These are phyloP conservation scores for Sapria himalayana DNA, from an alignment of 345 rosid species.

Conservation along the genomic window DNA sequence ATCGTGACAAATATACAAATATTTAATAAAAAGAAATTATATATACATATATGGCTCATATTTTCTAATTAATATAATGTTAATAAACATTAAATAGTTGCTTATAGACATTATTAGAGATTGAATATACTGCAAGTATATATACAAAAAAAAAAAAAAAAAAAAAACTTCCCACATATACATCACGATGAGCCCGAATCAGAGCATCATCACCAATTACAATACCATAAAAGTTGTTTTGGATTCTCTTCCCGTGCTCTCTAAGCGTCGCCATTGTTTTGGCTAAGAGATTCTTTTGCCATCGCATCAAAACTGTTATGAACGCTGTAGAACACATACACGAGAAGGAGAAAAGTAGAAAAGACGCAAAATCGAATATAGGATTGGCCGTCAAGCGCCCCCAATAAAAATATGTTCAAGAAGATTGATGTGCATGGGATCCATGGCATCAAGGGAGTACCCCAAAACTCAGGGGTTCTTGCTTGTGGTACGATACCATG, in stretches of 20 bases:
- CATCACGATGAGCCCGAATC: too few species aligned
- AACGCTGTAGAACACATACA: slow-evolving; percentile 63
- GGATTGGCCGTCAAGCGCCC: slow-evolving; percentile 47
- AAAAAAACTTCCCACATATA: too few species aligned
- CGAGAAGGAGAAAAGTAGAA: slow-evolving; percentile 34
- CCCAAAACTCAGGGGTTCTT: slow-evolving; percentile 68
- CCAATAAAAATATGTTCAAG: slow-evolving; percentile 61
- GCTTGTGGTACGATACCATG: slow-evolving; percentile 37
- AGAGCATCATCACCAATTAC: too few species aligned
- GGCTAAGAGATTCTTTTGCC: slow-evolving; percentile 19
- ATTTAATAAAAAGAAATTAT: too few species aligned
- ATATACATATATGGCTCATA: too few species aligned
- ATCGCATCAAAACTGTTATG: slow-evolving; percentile 85
- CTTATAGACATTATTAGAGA: too few species aligned
- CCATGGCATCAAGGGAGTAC: slow-evolving; percentile 87
- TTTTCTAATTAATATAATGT: too few species aligned
- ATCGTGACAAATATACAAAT: too few species aligned
- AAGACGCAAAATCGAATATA: slow-evolving; percentile 53
- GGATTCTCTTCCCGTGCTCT: slow-evolving; percentile 24
- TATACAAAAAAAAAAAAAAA: too few species aligned
- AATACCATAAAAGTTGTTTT: too few species aligned
- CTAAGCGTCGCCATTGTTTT: slow-evolving; percentile 18
- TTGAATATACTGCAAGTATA: too few species aligned
- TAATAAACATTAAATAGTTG: too few species aligned
- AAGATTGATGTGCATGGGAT: slow-evolving; percentile 63